Base-by-base conservation (phyloP, 148 eudicot species). In the Bassia scoparia region DNA sequence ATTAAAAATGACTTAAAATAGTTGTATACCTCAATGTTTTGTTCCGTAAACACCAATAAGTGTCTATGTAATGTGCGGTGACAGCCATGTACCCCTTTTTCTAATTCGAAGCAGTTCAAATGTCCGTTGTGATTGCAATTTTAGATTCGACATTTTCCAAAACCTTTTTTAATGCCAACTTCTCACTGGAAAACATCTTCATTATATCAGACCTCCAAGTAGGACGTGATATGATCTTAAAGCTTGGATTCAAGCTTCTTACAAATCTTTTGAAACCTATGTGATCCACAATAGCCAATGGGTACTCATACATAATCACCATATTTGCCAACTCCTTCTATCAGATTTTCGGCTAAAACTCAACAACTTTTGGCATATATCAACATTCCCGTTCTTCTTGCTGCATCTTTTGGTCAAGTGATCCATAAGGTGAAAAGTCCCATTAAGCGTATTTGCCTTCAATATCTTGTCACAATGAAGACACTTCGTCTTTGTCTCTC, bases 231-330 rank as follows among this genome's bases (percentile, higher is more conserved):
- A 74, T 64, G 30, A 64, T 44, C 49, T 65, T 74, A 41, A 74
- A 74, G 62, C 20, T 35, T 5, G 62, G 52, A 64, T 65, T 74
- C 49, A 74, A 54, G 60, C 70, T 65, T 35, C 16, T 34, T 3
- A 74, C 52, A 64, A 52, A 74, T 65, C 77, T 65, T 18, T 53
- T 44, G 44, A 67, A 67, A 0, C 69, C 69, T 66, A 74, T 53
- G 24, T 66, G 77, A 37, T 74, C 63, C 15, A 74, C 71, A 21
- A 66, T 74, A 67, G 63, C 49, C 43, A 74, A 64, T n/a, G n/a
- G n/a, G n/a, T n/a, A n/a, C n/a, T n/a, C n/a, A n/a, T n/a, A n/a
- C n/a, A n/a, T n/a, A n/a, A n/a, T n/a, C n/a, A n/a, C n/a, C n/a
- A n/a, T n/a, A n/a, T n/a, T n/a, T n/a, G n/a, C n/a, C n/a, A n/a